Conservation (phyloP, 202 grass and related monocot species). For the Digitaria exilis region DNA sequence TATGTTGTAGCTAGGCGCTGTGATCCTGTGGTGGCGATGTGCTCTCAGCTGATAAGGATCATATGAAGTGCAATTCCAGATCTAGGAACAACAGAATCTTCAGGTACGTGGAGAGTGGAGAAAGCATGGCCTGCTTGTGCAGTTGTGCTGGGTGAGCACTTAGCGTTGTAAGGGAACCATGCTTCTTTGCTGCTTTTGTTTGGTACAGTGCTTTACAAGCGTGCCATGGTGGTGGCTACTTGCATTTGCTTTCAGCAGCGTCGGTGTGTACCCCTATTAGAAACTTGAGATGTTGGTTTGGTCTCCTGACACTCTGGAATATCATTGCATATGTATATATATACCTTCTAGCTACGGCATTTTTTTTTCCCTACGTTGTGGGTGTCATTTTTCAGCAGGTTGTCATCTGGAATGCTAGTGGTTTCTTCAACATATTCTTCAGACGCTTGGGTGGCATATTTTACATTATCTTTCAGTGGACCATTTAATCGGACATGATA, state of each 20-base stretch:
- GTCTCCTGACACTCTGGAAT: background rate
- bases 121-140: constrained; percentile 16
- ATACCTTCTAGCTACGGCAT: background rate
- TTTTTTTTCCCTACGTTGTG: background rate
- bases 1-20: constrained; percentile 28
- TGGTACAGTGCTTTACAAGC: constrained; percentile 13
- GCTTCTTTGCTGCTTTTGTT: background rate
- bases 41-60: background rate
- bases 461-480: constrained; percentile 39
- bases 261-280: background rate
- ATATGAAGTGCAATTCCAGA: constrained; percentile 10
- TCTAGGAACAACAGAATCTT: constrained; percentile 14
- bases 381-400: constrained; percentile 1
- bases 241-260: background rate
- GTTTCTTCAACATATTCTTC: background rate
- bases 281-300: background rate
- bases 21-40: background rate
- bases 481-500: constrained; percentile 23
- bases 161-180: background rate
- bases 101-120: constrained; percentile 11
- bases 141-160: constrained; percentile 9
- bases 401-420: constrained; percentile 20
- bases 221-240: constrained; percentile 5
- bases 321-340: background rate
- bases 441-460: constrained; percentile 26